These are phyloP conservation scores for Sugiyamaella pinicola DNA, from an alignment of 1,139 yeast species.

Conservation along the genomic window DNA sequence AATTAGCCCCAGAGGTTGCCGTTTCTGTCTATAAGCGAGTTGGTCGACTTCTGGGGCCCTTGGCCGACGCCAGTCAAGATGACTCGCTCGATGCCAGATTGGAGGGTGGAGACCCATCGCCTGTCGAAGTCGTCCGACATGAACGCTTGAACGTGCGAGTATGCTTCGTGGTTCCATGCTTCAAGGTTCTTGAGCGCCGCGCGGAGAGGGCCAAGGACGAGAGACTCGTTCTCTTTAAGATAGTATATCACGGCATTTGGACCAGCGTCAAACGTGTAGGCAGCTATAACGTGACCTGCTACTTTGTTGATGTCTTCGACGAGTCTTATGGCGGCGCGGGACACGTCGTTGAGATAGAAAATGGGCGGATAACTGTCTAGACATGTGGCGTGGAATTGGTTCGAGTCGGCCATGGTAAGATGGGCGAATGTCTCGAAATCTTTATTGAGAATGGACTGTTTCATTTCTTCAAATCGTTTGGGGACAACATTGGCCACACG, in stretches of 20 bases:
- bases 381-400: conserved; percentile 96
- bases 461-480: conserved; percentile 78
- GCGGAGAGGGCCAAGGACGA: conserved; percentile 49
- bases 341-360: conserved; percentile 92
- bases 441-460: conserved; percentile 63
- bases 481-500: conserved; percentile 85
- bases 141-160: conserved; percentile 36
- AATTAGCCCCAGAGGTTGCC: conserved; percentile 20
- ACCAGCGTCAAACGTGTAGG: conserved; percentile 98
- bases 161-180: conserved; percentile 62
- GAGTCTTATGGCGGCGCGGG: conserved; percentile 80
- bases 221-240: conserved; percentile 67
- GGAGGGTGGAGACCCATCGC: conserved; percentile 54
- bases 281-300: conserved; percentile 70
- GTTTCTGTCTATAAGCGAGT: conserved; percentile 24
- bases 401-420: conserved; percentile 93
- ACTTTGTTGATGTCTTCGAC: conserved; percentile 73
- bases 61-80: conserved; percentile 85
- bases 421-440: conserved; percentile 83
- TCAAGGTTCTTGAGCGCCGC: conserved; percentile 53
- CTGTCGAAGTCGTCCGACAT: conserved; percentile 45
- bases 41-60: conserved; percentile 56
- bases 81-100: conserved; percentile 73
- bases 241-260: conserved; percentile 97
- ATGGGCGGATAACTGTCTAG: conserved; percentile 95